Conservation (phyloP, 306 rosid species). For the Notholithocarpus densiflorus region DNA sequence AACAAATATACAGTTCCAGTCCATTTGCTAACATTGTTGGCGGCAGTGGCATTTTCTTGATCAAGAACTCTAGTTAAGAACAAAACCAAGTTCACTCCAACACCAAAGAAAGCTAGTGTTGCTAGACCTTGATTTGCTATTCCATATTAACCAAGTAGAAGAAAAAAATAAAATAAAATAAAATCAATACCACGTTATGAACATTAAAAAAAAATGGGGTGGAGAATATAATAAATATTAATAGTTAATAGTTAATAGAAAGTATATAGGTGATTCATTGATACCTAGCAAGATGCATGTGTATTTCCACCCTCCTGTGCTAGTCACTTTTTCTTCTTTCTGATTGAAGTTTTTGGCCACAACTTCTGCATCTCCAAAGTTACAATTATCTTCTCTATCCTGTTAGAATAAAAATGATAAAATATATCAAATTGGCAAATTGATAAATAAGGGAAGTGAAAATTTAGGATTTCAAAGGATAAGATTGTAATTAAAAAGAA, state of each 20-base stretch:
- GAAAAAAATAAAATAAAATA: not conserved
- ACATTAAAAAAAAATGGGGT: not conserved
- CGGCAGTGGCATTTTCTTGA: slow-evolving; percentile 48
- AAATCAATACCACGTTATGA: not conserved
- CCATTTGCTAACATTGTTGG: slow-evolving; percentile 56
- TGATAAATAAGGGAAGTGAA: not conserved
- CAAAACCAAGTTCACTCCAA: slow-evolving; percentile 59
- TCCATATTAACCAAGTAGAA: slow-evolving; percentile 4
- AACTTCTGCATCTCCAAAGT: slow-evolving; percentile 16
- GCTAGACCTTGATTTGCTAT: slow-evolving; percentile 62
- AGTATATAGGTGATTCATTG: not conserved
- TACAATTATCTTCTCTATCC: slow-evolving; percentile 25
- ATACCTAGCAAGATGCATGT: slow-evolving; percentile 49
- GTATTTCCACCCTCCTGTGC: slow-evolving; percentile 37
- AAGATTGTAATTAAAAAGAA: not conserved
- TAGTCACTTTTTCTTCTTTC: not conserved
- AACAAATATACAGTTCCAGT: slow-evolving; percentile 57
- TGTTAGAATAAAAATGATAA: slow-evolving; percentile 1
- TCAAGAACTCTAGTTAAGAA: slow-evolving; percentile 50
- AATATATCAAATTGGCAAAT: not conserved
- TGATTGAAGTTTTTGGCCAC: slow-evolving; percentile 10
- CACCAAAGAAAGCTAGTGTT: slow-evolving; percentile 62
- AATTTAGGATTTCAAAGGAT: not conserved
- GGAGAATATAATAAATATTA: too few species aligned
- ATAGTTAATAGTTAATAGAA: not conserved